Base-by-base conservation (phyloP, 164 flowering plant species). In the Stephania yunnanensis region DNA sequence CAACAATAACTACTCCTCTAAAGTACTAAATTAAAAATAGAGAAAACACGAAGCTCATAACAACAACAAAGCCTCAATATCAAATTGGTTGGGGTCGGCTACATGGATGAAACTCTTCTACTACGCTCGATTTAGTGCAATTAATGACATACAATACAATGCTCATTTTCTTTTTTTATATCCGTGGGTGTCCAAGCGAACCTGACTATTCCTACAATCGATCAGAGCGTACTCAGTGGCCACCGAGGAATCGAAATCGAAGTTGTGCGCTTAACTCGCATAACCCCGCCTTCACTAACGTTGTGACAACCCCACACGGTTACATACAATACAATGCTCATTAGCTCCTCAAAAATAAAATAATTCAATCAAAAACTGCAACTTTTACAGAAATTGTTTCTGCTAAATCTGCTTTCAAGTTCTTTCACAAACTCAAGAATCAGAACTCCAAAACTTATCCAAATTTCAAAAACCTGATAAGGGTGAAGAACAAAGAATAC, bases 401-500 rank as follows among this genome's bases (percentile, higher is more conserved):
- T 13, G 58, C 15, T 71, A n/a, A 52, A 71, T 29, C 25, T 25
- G 25, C 13, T 71, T 46, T 2, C 20, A 50, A 46, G 3, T 22
- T 25, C 36, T 29, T 9, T 69, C 22, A 73, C 9, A 63, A 4
- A 46, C 42, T 10, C 46, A 64, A 6, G 61, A 30, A 55, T 58
- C 64, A 69, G 17, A 68, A 68, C 3, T 19, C 44, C 64, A 68
- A 29, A 69, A 69, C 4, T 19, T 52, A 15, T 5, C 17, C n/a
- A 55, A 36, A 42, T 13, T 45, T n/a, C 12, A 4, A n/a, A 15
- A 25, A 72, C 20, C 20, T 6, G 19, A 42, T 20, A 48, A 48
- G n/a, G 10, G 22, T 2, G 25, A 13, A 30, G 52, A 76, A 68
- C 31, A 75, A 69, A 25, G 25, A 25, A 15, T 63, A 76, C 78